phyloP scores from a whole-genome alignment of 2,329 filamentous ascomycete species.

The Fusarium gaditjirri region DNA sequence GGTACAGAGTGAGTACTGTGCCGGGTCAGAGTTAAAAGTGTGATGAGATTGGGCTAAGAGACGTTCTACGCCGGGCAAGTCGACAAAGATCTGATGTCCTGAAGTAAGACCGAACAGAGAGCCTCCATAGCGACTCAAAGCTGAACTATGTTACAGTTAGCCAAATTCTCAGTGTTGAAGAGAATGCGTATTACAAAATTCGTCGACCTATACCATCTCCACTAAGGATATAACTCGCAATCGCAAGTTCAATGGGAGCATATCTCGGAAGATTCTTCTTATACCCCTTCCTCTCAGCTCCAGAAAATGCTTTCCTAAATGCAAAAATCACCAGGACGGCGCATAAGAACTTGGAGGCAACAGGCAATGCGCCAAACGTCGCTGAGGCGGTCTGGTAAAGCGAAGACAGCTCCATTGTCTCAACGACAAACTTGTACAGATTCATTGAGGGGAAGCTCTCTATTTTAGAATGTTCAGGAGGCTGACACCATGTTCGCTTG shows the following conservation, averaged over 20 bases:
- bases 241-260: slow-evolving; percentile 21
- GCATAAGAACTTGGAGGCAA: not conserved
- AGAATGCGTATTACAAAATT: slow-evolving; percentile 6
- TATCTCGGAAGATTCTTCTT: slow-evolving; percentile 9
- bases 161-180: not conserved
- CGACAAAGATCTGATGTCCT: slow-evolving; percentile 25
- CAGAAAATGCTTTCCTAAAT: not conserved
- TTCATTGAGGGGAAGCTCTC: not conserved
- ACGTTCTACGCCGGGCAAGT: slow-evolving; percentile 30
- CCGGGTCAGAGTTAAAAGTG: slow-evolving; percentile 4
- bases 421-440: not conserved
- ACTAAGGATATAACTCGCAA: slow-evolving; percentile 20
- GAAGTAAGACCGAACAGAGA: slow-evolving; percentile 38
- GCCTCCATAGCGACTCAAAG: slow-evolving; percentile 19
- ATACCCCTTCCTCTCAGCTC: not conserved
- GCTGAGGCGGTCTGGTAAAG: not conserved
- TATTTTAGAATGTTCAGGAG: not conserved
- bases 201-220: slow-evolving; percentile 20
- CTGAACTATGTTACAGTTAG: slow-evolving; percentile 2
- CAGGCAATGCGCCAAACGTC: not conserved
- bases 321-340: not conserved
- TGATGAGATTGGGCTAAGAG: slow-evolving; percentile 27
- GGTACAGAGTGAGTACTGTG: slow-evolving; percentile 25
- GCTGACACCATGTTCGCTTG: not conserved
- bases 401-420: not conserved